Conservation (phyloP, 2,329 filamentous ascomycete species). For the Pseudopyrenochaeta lycopersici region DNA sequence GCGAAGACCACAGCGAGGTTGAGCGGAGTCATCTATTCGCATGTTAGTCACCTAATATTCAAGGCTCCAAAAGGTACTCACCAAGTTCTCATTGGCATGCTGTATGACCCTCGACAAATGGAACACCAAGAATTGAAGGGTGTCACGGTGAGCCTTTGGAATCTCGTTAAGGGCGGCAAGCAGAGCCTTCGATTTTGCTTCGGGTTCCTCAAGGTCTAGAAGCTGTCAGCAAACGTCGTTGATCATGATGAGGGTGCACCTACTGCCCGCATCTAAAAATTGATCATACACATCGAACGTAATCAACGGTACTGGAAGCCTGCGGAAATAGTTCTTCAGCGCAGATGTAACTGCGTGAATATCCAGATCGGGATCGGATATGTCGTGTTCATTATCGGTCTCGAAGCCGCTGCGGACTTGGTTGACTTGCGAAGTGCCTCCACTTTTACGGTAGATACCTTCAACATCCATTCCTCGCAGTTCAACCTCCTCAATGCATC, state of each 20-base stretch:
- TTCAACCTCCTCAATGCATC: conserved; percentile 97
- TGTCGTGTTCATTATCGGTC: conserved; percentile 83
- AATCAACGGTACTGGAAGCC: conserved; percentile 86
- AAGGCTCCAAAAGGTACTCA: conserved; percentile 55
- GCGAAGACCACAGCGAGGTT: conserved; percentile 98
- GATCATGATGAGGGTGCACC: conserved; percentile 43
- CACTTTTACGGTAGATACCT: conserved; percentile 97
- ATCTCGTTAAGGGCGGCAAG: conserved; percentile 78
- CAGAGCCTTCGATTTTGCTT: conserved; percentile 63
- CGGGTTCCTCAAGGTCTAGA: conserved; percentile 69
- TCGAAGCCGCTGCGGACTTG: conserved; percentile 92
- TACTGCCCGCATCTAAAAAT: conserved; percentile 81
- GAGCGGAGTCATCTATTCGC: conserved; percentile 84
- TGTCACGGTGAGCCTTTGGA: conserved; percentile 84
- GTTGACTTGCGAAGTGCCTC: conserved; percentile 90
- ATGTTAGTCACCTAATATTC: conserved; percentile 20
- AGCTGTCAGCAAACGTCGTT: conserved; percentile 6
- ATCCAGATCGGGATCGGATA: conserved; percentile 91
- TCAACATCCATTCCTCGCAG: conserved; percentile 95
- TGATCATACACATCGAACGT: conserved; percentile 93
- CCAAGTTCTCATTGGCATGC: conserved; percentile 83
- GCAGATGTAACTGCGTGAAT: conserved; percentile 96
- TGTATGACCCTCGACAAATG: conserved; percentile 88
- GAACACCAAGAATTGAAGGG: conserved; percentile 92
- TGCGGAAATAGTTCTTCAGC: conserved; percentile 97